These are phyloP conservation scores for Suillus subaureus DNA, from an alignment of 768 basidiomycete genomes.

Conservation along the genomic window DNA sequence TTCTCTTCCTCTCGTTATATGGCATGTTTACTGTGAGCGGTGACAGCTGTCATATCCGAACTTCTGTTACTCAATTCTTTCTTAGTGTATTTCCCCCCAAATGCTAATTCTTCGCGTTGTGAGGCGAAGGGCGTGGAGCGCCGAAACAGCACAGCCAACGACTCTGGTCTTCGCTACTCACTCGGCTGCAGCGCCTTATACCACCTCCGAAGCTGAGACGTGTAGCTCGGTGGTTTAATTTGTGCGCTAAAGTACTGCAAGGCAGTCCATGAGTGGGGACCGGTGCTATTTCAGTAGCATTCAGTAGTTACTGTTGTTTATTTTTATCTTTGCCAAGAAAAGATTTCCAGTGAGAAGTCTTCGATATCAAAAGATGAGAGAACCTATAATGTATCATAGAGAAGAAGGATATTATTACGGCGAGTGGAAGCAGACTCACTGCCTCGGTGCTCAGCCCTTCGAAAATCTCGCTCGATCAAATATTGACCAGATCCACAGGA, in stretches of 20 bases:
- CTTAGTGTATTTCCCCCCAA: slow-evolving; percentile 18
- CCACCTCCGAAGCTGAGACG: background rate
- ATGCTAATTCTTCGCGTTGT: slow-evolving; percentile 20
- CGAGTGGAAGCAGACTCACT: background rate
- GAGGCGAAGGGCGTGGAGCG: slow-evolving; percentile 14
- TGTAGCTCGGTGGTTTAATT: background rate
- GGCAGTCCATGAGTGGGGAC: background rate
- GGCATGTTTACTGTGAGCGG: slow-evolving; percentile 17
- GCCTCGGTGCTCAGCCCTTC: background rate
- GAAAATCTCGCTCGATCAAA: background rate
- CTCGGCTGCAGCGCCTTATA: background rate
- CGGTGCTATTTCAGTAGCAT: background rate
- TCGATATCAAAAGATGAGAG: background rate
- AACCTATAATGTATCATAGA: background rate
- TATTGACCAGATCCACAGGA: background rate
- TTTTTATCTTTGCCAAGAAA: background rate
- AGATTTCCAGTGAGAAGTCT: background rate
- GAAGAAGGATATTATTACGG: background rate
- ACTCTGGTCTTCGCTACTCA: background rate
- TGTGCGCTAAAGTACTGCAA: background rate
- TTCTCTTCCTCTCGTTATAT: slow-evolving; percentile 19
- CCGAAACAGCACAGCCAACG: background rate
- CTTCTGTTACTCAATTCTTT: background rate
- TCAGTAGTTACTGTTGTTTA: background rate
- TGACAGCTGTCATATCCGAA: background rate